Conservation (phyloP, 2,329 filamentous ascomycete species). For the Colletotrichum chlorophyti region DNA sequence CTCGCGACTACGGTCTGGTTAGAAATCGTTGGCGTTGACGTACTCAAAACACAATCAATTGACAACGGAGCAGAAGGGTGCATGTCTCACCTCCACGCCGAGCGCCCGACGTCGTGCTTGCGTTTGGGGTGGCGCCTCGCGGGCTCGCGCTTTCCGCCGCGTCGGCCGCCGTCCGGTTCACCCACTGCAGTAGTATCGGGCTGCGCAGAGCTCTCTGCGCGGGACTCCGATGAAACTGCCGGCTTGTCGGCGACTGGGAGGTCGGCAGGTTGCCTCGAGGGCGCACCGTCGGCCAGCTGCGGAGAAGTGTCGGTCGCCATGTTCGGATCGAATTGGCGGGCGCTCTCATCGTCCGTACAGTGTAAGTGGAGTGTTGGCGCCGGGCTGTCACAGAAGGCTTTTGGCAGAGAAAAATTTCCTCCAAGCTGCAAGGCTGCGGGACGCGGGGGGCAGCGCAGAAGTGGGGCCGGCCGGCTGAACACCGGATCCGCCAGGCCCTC, state of each 20-base stretch:
- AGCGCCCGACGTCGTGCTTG: constrained; percentile 24
- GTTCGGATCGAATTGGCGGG: constrained; percentile 10
- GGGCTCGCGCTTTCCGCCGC: constrained; percentile 11
- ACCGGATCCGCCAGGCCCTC: constrained; percentile 7
- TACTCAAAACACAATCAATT: background rate
- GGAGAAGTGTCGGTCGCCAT: constrained; percentile 25
- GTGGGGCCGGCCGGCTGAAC: constrained; percentile 14
- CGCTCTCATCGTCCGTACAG: constrained; percentile 22
- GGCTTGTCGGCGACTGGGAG: background rate
- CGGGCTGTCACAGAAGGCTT: background rate
- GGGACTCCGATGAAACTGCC: constrained; percentile 17
- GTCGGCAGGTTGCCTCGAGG: constrained; percentile 17
- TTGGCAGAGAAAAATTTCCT: constrained; percentile 25
- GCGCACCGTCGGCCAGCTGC: constrained; percentile 1
- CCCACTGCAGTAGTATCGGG: background rate
- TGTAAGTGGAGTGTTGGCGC: constrained; percentile 18
- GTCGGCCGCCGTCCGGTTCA: background rate
- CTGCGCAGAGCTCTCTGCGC: background rate
- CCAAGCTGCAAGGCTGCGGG: constrained; percentile 24
- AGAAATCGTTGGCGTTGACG: constrained; percentile 31
- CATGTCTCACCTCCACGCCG: constrained; percentile 18
- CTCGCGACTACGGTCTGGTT: constrained; percentile 43
- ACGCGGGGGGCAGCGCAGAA: background rate
- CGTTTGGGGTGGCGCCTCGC: constrained; percentile 15
- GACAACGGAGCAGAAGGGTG: background rate